Evolutionary conservation across 2,329 filamentous ascomycete species (phyloP), one percentile per base, ranked within the genome.

Genomic region (Eurotiales sp.): DNA sequence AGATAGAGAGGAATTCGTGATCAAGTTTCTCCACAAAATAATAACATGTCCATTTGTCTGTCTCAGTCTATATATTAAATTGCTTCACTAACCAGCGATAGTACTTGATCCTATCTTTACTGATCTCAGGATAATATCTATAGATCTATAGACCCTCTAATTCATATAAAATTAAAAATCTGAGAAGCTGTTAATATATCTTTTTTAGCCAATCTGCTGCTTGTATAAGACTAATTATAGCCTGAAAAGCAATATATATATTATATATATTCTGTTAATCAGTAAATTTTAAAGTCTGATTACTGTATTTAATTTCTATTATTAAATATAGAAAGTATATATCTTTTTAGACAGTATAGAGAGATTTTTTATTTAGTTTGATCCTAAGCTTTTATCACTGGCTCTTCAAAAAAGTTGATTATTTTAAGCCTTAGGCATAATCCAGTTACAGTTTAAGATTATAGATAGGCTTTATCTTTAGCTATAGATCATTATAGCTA

Each of bases 81-180:
- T 23, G 14, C 14, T 10, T 30, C 8, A 30, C 10, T 14, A n/a
- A n/a, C 7, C 17, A 41, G 22, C 51, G 42, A 36, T 54, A 56
- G 40, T 51, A 56, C 21, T 22, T 27, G 5, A 39, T 56, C 25
- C 51, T 54, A 17, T 51, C 21, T 37, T 37, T 17, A 21, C 54
- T 47, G 37, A 62, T 57, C 11, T 58, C 23, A 12, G 56, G 27
- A 45, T 60, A 62, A 45, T 61, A 54, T 34, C 57, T 53, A 36
- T 62, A 60, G 32, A 62, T 62, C 43, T 55, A 53, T 27, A 61
- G 56, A 27, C 52, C 53, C 11, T 40, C 14, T 32, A 62, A 34
- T 44, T 63, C 56, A 30, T 64, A 54, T n/a, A 52, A 56, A 29
- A 61, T 53, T 19, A 52, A 61, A 49, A 58, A 58, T 11, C 46